Base-by-base conservation (phyloP, 2,329 filamentous ascomycete genomes). In the Pseudocercospora fuligena region DNA sequence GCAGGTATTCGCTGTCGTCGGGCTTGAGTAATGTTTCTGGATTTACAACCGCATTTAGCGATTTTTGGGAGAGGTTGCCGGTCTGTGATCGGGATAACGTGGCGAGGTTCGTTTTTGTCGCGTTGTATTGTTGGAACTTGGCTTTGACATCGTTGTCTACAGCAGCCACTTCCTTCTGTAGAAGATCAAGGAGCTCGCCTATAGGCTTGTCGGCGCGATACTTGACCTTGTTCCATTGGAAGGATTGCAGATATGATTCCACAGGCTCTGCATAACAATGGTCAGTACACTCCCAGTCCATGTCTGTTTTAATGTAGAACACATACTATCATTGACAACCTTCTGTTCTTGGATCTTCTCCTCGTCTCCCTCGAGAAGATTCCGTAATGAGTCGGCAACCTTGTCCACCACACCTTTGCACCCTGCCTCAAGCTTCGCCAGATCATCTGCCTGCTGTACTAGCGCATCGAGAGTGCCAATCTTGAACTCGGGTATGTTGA, bases 141-240 rank as follows among this genome's bases (percentile, higher is more conserved):
- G 88, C 86, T 80, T 97, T 97, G 81, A 98, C 92, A 78, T 98
- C 95, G 79, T 93, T 97, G 83, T 99, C 95, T 77, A 97, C 93
- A 64, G 92, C 95, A 68, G 89, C 86, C 63, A 97, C 87, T 83
- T 98, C 95, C 88, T 97, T 97, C 78, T 97, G 93, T 66, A 99
- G 83, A 47, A 89, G 90, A 78, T 93, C 91, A 73, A 97, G 90
- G 66, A 98, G 85, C 77, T 98, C 94, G 64, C 89, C 87, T 68
- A 99, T 87, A 60, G 94, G 88, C 79, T 94, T 96, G 80, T 99
- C 95, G 69, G 92, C 90, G 75, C 95, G 90, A 81, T 98, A 99
- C 79, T 97, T 95, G 81, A 97, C 92, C 81, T 95, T 97, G 83
- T 98, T 98, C 95, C 95, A 99, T 72, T 88, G 87, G 81, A 98